Base-by-base conservation (phyloP, 2,329 filamentous ascomycete species). In the Curvularia sp. region DNA sequence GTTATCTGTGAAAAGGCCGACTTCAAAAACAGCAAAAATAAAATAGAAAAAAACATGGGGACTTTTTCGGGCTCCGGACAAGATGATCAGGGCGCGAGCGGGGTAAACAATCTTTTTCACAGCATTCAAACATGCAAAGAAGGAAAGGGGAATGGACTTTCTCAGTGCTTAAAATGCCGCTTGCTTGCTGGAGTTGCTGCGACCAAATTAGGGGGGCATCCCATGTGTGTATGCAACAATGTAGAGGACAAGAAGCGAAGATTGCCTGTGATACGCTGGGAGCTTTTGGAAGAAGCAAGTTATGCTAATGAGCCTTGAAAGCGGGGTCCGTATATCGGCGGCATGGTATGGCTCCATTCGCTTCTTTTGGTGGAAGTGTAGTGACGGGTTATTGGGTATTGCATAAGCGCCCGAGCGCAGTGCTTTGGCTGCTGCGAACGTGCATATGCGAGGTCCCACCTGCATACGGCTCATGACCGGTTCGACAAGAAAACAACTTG, bases 391-490 rank as follows among this genome's bases (percentile, higher is more conserved):
- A 41, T 49, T 41, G 45, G 59, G 55, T 49, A 25, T 48, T 64
- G 67, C 65, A 67, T 69, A 68, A 61, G 65, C 67, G 67, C 67
- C 63, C 52, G 50, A 43, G 38, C 18, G 43, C 53, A 53, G 55
- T 60, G 58, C 56, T 52, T 53, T 64, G 52, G 45, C 49, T 56
- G 54, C 57, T 65, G 58, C 58, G 54, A 60, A 53, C 59, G 50
- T 58, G 59, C 52, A 62, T 60, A 65, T 60, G 43, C 61, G 58
- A 53, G 36, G 38, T 46, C 42, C 42, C 52, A 46, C 48, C 41
- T 57, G 59, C 59, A 43, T 21, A 34, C 32, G 49, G 39, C 23
- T 39, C 30, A 48, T 45, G 28, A 39, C 51, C 45, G 53, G 53
- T 28, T 54, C 28, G 38, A 50, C 36, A 30, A 56, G 42, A 59